Evolutionary conservation across 1,139 yeast species (phyloP).

Genomic region (Eremothecium gossypii): DNA sequence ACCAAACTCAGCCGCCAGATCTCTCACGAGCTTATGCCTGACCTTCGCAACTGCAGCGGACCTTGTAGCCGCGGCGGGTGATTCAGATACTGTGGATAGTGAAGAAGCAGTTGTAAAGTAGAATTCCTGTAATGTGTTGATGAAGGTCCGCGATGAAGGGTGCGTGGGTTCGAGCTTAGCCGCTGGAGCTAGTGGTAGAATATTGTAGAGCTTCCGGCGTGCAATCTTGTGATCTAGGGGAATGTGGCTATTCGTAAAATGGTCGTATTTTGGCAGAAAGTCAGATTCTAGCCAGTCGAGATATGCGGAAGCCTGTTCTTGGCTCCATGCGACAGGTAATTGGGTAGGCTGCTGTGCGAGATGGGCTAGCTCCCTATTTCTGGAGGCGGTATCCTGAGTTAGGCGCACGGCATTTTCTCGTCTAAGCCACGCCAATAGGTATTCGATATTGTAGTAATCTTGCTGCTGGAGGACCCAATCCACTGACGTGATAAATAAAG

Average conservation of each 20-base stretch:
- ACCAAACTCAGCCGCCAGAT: slow-evolving; percentile 1
- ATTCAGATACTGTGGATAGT: too few species aligned
- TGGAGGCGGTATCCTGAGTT: too few species aligned
- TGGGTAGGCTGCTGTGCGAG: not conserved
- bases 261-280: slow-evolving; percentile 14
- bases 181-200: slow-evolving; percentile 16
- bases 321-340: slow-evolving; percentile 13
- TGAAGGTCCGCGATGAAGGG: not conserved
- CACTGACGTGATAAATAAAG: slow-evolving; percentile 18
- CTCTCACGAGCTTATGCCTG: not conserved
- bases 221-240: slow-evolving; percentile 27
- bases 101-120: not conserved
- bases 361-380: too few species aligned
- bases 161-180: not conserved
- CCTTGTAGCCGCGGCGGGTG: not conserved
- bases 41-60: not conserved
- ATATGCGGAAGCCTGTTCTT: slow-evolving; percentile 16
- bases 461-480: slow-evolving; percentile 16
- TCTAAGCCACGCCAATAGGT: not conserved
- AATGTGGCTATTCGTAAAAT: slow-evolving; percentile 8
- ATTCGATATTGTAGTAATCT: slow-evolving; percentile 6
- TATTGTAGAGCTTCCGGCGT: slow-evolving; percentile 20
- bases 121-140: not conserved
- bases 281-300: slow-evolving; percentile 23
- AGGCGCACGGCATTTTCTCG: too few species aligned